These are phyloP conservation scores for Wickerhamomyces sp. DNA, from an alignment of 1,139 yeast species.

Conservation along the genomic window DNA sequence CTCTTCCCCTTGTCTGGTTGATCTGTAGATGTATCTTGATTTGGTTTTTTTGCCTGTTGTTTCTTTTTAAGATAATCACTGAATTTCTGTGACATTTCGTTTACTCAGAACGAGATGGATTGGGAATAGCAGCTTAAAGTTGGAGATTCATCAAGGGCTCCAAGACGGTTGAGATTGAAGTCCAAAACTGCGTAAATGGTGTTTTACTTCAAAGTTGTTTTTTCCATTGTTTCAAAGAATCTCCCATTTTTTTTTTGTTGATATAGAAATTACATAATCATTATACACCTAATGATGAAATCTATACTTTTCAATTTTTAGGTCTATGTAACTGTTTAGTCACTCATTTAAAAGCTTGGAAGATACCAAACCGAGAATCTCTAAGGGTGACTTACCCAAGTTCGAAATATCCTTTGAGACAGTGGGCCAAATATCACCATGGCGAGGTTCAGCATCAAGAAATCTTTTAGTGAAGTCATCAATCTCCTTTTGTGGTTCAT, in stretches of 20 bases:
- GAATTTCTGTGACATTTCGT: conserved; percentile 6
- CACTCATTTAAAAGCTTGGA: conserved; percentile 3
- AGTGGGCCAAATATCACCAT: conserved; percentile 55
- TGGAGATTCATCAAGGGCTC: background rate
- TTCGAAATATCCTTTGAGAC: conserved; percentile 41
- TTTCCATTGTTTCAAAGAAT: background rate
- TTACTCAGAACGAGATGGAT: background rate
- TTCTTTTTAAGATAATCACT: conserved; percentile 8
- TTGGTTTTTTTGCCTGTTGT: background rate
- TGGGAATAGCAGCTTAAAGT: background rate
- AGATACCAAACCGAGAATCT: conserved; percentile 32
- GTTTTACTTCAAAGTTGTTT: background rate
- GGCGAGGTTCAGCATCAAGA: conserved; percentile 44
- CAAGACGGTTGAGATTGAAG: background rate
- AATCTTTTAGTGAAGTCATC: conserved; percentile 31
- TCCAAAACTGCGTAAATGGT: background rate
- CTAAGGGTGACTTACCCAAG: conserved; percentile 32
- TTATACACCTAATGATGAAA: background rate
- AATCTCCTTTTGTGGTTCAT: conserved; percentile 22
- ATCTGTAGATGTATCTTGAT: background rate
- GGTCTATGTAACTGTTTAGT: background rate
- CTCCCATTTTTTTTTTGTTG: background rate
- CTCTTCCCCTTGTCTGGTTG: background rate
- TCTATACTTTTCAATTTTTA: too few species aligned
- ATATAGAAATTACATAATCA: background rate